phyloP scores from a whole-genome alignment of 805 yeast genomes.

The Millerozyma acaciae region DNA sequence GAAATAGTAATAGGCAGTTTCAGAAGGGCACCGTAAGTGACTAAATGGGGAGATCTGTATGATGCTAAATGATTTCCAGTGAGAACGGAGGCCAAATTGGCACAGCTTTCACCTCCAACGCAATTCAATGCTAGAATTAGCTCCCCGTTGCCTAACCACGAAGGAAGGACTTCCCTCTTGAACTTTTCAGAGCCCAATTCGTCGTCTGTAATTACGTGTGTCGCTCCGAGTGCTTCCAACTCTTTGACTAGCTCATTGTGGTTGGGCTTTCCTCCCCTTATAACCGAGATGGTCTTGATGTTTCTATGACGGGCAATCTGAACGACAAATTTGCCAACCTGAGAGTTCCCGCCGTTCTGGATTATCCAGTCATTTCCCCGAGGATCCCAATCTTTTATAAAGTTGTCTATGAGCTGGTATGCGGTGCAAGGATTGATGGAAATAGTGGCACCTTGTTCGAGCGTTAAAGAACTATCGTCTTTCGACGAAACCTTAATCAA shows the following conservation, averaged over 20 bases:
- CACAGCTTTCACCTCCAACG: slow-evolving; percentile 25
- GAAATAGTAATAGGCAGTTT: slow-evolving; percentile 16
- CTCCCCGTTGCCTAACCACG: slow-evolving; percentile 13
- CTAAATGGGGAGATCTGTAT: slow-evolving; percentile 5
- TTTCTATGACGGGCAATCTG: slow-evolving; percentile 23
- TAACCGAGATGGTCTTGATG: slow-evolving; percentile 25
- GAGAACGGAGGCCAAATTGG: slow-evolving; percentile 19
- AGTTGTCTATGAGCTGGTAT: slow-evolving; percentile 70
- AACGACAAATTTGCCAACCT: slow-evolving; percentile 26
- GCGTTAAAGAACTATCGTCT: slow-evolving; percentile 21
- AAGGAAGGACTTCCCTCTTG: slow-evolving; percentile 12
- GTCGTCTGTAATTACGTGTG: slow-evolving; percentile 26
- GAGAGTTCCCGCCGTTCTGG: slow-evolving; percentile 33
- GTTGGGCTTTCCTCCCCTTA: slow-evolving; percentile 25
- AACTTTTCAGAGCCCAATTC: slow-evolving; percentile 19
- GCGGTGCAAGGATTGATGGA: slow-evolving; percentile 90
- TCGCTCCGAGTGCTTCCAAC: slow-evolving; percentile 27
- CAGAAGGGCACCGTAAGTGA: slow-evolving; percentile 24
- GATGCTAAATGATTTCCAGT: slow-evolving; percentile 16
- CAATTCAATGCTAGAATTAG: slow-evolving; percentile 31
- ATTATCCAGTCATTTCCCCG: slow-evolving; percentile 28
- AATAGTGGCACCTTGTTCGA: slow-evolving; percentile 74
- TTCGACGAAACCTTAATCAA: slow-evolving; percentile 10
- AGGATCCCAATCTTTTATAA: slow-evolving; percentile 32
- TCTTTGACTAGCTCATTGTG: slow-evolving; percentile 14